Percentiles rank a stretch among this genome's conserved stretches.
Conservation (phyloP, 2,329 filamentous ascomycete genomes). For the Didymella sp. region DNA sequence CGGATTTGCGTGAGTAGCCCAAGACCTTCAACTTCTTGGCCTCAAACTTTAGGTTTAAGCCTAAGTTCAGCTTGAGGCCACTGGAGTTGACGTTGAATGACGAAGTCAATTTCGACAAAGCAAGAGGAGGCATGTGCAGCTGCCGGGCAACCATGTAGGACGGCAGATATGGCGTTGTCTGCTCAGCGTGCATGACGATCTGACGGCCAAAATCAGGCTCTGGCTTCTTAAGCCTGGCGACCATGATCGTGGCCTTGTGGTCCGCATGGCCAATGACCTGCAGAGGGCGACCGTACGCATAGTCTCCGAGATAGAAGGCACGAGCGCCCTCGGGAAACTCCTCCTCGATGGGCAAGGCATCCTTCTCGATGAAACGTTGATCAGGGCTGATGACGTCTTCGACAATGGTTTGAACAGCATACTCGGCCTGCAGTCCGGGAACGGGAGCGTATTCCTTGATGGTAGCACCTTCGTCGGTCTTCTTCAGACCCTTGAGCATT, state of each 20-base stretch:
- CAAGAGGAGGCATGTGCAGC: slow-evolving; percentile 81
- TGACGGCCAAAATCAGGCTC: slow-evolving; percentile 82
- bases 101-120: slow-evolving; percentile 94
- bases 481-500: slow-evolving; percentile 88
- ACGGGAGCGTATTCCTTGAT: slow-evolving; percentile 92
- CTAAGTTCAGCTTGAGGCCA: slow-evolving; percentile 84
- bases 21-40: slow-evolving; percentile 93
- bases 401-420: slow-evolving; percentile 89
- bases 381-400: slow-evolving; percentile 91
- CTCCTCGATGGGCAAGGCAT: slow-evolving; percentile 85
- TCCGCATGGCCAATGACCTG: slow-evolving; percentile 76
- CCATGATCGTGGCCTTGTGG: slow-evolving; percentile 78
- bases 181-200: slow-evolving; percentile 75
- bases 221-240: slow-evolving; percentile 73
- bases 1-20: slow-evolving; percentile 87
- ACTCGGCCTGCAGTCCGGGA: slow-evolving; percentile 84
- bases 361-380: slow-evolving; percentile 88
- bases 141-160: slow-evolving; percentile 88
- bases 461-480: slow-evolving; percentile 88
- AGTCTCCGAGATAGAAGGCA: slow-evolving; percentile 94
- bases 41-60: slow-evolving; percentile 96
- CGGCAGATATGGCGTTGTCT: slow-evolving; percentile 77
- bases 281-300: slow-evolving; percentile 88
- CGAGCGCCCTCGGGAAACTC: slow-evolving; percentile 85
- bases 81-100: slow-evolving; percentile 87